Evolutionary conservation across 805 yeast species (phyloP).

Genomic region (Babjeviella inositovora): DNA sequence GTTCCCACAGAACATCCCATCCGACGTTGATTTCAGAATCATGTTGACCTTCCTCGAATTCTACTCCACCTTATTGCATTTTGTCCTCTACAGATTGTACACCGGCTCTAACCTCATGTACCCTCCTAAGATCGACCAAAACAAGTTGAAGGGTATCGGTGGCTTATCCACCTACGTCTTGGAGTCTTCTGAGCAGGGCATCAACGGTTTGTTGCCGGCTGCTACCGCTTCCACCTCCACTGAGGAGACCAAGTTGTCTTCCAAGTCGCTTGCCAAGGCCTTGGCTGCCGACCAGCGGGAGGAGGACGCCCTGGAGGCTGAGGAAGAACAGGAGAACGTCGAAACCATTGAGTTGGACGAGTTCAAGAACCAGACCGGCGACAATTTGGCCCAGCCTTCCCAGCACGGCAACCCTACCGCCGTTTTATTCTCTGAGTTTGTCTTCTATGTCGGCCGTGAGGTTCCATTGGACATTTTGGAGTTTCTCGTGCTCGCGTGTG

Average conservation of each 20-base stretch:
- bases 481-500: slow-evolving; percentile 71
- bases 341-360: slow-evolving; percentile 45
- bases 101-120: slow-evolving; percentile 74
- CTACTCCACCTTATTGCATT: slow-evolving; percentile 82
- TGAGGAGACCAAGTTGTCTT: slow-evolving; percentile 16
- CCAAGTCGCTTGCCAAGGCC: slow-evolving; percentile 28
- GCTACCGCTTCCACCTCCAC: slow-evolving; percentile 6
- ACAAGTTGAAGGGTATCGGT: slow-evolving; percentile 72
- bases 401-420: slow-evolving; percentile 42
- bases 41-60: slow-evolving; percentile 95
- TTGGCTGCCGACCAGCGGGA: slow-evolving; percentile 35
- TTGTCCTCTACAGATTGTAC: slow-evolving; percentile 73
- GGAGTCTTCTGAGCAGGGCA: slow-evolving; percentile 27
- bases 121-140: slow-evolving; percentile 73
- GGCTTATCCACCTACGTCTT: slow-evolving; percentile 77
- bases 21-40: slow-evolving; percentile 89
- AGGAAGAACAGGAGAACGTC: slow-evolving; percentile 20
- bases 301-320: slow-evolving; percentile 16
- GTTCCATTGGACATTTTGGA: slow-evolving; percentile 87
- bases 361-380: slow-evolving; percentile 56
- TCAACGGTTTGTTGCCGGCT: slow-evolving; percentile 19
- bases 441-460: slow-evolving; percentile 87
- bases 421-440: slow-evolving; percentile 53
- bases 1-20: slow-evolving; percentile 89
- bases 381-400: slow-evolving; percentile 58